These are phyloP conservation scores for Gastrodia elata DNA, from an alignment of 106 monocot genomes.

Conservation along the genomic window DNA sequence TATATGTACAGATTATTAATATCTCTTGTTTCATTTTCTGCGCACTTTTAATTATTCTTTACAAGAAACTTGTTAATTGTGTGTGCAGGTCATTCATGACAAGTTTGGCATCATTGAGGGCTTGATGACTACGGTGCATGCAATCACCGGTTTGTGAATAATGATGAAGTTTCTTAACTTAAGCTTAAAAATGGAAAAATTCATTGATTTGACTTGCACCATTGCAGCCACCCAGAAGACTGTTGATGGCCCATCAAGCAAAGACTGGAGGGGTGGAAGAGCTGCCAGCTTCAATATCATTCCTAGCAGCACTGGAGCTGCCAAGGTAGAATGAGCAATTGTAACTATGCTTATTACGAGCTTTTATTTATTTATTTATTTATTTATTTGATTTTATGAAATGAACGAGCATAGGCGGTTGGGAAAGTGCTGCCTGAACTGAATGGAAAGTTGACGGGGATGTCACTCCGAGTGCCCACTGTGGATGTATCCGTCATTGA, in stretches of 20 bases:
- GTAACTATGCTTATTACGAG: too few species aligned
- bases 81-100: conserved; percentile 62
- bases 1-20: background rate
- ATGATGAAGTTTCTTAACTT: background rate
- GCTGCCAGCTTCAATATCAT: conserved; percentile 72
- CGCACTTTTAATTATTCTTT: background rate
- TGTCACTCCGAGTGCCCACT: conserved; percentile 76
- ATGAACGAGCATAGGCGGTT: conserved; percentile 8
- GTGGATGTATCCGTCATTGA: conserved; percentile 78
- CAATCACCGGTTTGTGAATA: conserved; percentile 72
- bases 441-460: conserved; percentile 70
- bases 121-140: conserved; percentile 90
- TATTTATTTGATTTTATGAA: too few species aligned
- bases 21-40: background rate
- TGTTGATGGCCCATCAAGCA: conserved; percentile 64
- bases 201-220: too few species aligned
- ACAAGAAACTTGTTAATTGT: background rate
- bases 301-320: conserved; percentile 70
- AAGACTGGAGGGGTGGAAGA: conserved; percentile 83
- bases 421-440: conserved; percentile 86
- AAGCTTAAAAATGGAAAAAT: too few species aligned
- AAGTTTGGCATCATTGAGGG: conserved; percentile 86
- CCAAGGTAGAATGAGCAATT: conserved; percentile 52
- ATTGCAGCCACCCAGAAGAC: conserved; percentile 79
- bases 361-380: background rate